Evolutionary conservation across 2,329 filamentous ascomycete genomes (phyloP), one percentile per base, ranked within the genome.

Genomic region (Stagonosporopsis vannaccii): DNA sequence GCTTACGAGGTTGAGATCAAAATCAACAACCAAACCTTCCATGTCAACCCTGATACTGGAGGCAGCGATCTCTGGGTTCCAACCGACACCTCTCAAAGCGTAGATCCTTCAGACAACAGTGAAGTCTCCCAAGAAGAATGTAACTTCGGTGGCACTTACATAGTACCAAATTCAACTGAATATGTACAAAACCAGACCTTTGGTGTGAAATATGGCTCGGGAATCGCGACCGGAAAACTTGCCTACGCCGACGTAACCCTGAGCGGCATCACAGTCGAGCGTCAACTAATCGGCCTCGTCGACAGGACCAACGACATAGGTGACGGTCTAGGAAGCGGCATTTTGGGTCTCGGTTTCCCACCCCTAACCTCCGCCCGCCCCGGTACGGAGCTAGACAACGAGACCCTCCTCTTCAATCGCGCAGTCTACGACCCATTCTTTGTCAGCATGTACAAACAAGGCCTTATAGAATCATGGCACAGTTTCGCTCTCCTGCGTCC

Each of bases 21-120:
- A 20, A 39, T 51, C 30, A 51, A 51, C n/a, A 28, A 51, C 13
- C 48, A 44, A n/a, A 36, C 28, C 5, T 51, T 51, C 32, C 44
- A 44, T 22, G 26, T 51, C 20, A 15, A 43, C 30, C 39, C 48
- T 2, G 48, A 51, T n/a, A 51, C 48, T 6, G 48, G 39, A 7
- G 44, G 48, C 30, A 51, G 48, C 32, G 48, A 51, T 23, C 39
- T 51, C 12, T 51, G 48, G 48, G 39, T 51, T 20, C 28, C 48
- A 0, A 22, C 37, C 12, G 40, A 30, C 20, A 30, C 33, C n/a
- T 51, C 44, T 15, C 39, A 43, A 19, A 43, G 48, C 22, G 30
- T 51, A 15, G 32, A 51, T 20, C 37, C 37, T 2, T 22, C 6
- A 26, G 22, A n/a, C 7, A 19, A 26, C 15, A 35, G 33, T 7